Percentiles rank a stretch among this genome's conserved stretches.
Conservation (phyloP, 2,329 filamentous ascomycete genomes). For the Trichoderma citrinoviride region DNA sequence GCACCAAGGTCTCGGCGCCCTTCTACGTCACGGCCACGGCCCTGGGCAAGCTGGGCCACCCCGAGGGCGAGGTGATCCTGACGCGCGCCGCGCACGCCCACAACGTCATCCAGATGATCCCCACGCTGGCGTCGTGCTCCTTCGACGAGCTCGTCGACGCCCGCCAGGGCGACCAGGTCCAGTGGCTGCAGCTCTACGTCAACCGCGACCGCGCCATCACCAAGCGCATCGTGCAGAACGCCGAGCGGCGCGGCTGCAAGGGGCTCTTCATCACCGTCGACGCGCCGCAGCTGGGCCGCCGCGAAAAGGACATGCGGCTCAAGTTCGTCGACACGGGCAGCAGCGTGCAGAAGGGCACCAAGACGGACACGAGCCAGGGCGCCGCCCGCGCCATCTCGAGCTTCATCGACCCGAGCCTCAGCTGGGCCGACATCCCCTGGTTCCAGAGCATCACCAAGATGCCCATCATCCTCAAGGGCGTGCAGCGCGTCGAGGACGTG, state of each 20-base stretch:
- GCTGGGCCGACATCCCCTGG: slow-evolving; percentile 94
- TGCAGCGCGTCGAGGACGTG: slow-evolving; percentile 94
- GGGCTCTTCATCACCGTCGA: slow-evolving; percentile 98
- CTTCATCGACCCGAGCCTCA: slow-evolving; percentile 93
- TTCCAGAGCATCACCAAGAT: slow-evolving; percentile 86
- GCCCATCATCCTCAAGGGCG: slow-evolving; percentile 94
- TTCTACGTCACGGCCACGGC: slow-evolving; percentile 98
- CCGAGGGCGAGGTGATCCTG: slow-evolving; percentile 89
- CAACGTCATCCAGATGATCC: slow-evolving; percentile 96
- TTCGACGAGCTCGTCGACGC: slow-evolving; percentile 98
- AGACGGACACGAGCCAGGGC: slow-evolving; percentile 84
- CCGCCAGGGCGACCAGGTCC: slow-evolving; percentile 70
- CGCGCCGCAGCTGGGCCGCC: slow-evolving; percentile 87
- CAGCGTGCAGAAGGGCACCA: slow-evolving; percentile 72
- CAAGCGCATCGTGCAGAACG: slow-evolving; percentile 83
- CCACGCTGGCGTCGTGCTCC: slow-evolving; percentile 91
- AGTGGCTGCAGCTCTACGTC: slow-evolving; percentile 97
- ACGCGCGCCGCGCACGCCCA: slow-evolving; percentile 82
- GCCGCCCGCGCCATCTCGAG: slow-evolving; percentile 91
- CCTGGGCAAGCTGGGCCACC: slow-evolving; percentile 89
- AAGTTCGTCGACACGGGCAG: slow-evolving; percentile 85
- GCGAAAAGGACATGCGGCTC: slow-evolving; percentile 96
- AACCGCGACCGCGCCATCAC: slow-evolving; percentile 95
- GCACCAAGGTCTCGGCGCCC: slow-evolving; percentile 76
- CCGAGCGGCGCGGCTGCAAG: slow-evolving; percentile 87